Evolutionary conservation across 495 filamentous ascomycete genomes (phyloP).

Genomic region (Physcia stellaris): DNA sequence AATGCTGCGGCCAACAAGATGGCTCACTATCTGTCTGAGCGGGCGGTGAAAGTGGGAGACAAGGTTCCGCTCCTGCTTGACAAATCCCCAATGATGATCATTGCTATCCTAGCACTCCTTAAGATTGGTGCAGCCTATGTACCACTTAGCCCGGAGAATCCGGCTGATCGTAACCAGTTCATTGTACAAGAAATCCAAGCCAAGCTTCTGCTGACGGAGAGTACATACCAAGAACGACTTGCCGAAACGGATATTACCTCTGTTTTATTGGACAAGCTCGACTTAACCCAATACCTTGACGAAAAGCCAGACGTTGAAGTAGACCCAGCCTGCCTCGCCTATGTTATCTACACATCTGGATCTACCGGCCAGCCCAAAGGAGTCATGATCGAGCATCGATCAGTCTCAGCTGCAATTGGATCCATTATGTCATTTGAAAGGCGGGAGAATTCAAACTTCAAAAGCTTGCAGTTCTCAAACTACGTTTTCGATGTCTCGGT

Average conservation of each 20-base stretch:
- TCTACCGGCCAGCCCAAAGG: no score
- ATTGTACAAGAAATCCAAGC: slow-evolving; percentile 10
- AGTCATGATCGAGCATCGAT: no score
- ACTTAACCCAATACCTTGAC: not conserved
- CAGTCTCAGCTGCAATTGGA: slow-evolving; percentile 4
- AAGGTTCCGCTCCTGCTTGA: slow-evolving; percentile 57
- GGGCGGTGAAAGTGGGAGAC: slow-evolving; percentile 30
- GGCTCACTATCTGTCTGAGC: slow-evolving; percentile 37
- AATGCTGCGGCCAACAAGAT: slow-evolving; percentile 51
- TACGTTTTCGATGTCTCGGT: slow-evolving; percentile 7
- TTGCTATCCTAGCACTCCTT: slow-evolving; percentile 52
- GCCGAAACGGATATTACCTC: not conserved
- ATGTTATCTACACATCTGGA: no score
- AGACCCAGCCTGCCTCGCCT: not conserved
- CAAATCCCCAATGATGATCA: slow-evolving; percentile 52
- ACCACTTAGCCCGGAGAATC: slow-evolving; percentile 5
- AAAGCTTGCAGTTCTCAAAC: slow-evolving; percentile 5
- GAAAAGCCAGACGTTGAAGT: not conserved
- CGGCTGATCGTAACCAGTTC: slow-evolving; percentile 2
- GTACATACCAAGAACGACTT: not conserved
- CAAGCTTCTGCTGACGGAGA: slow-evolving; percentile 3
- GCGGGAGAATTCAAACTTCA: slow-evolving; percentile 1
- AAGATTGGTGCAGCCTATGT: slow-evolving; percentile 7
- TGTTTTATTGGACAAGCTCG: slow-evolving; percentile 1
- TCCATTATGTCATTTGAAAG: slow-evolving; percentile 3